Conservation (phyloP, 192 early-diverging fungal genomes). For the Helicostylum pulchrum region DNA sequence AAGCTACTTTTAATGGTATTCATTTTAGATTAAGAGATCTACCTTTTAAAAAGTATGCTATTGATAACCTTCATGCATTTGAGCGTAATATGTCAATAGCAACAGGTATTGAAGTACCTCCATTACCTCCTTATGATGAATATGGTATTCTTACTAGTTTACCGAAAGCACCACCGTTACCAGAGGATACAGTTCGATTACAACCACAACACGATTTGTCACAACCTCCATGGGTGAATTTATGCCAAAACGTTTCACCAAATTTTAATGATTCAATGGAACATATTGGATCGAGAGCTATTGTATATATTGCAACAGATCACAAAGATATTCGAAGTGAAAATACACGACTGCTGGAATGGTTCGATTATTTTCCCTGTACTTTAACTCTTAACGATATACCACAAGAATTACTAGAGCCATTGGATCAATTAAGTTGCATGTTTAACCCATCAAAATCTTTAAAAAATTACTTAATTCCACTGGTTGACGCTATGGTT, state of each 20-base stretch:
- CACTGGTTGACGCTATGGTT: constrained; percentile 35
- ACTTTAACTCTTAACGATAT: constrained; percentile 45
- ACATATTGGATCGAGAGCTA: constrained; percentile 9
- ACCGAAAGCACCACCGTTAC: constrained; percentile 2
- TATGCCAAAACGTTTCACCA: constrained; percentile 10
- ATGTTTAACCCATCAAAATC: constrained; percentile 29
- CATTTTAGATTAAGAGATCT: constrained; percentile 36
- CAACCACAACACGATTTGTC: constrained; percentile 1
- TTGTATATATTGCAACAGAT: constrained; percentile 54
- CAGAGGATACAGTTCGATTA: neutral
- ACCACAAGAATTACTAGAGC: constrained; percentile 24
- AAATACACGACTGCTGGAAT: constrained; percentile 18
- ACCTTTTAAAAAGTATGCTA: constrained; percentile 17
- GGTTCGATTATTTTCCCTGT: constrained; percentile 44
- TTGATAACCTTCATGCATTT: constrained; percentile 7
- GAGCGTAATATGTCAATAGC: constrained; percentile 14
- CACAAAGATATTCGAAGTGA: constrained; percentile 36
- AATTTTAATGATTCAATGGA: neutral
- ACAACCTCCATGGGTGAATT: constrained; percentile 1
- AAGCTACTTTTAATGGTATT: constrained; percentile 37
- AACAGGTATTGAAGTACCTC: constrained; percentile 14
- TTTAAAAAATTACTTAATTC: constrained; percentile 22
- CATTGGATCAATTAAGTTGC: constrained; percentile 25
- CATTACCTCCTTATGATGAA: constrained; percentile 9
- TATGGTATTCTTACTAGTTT: neutral